Evolutionary conservation across 371 early-diverging fungal species (phyloP), one percentile per base, ranked within the genome.

Genomic region (Mucor irregularis): DNA sequence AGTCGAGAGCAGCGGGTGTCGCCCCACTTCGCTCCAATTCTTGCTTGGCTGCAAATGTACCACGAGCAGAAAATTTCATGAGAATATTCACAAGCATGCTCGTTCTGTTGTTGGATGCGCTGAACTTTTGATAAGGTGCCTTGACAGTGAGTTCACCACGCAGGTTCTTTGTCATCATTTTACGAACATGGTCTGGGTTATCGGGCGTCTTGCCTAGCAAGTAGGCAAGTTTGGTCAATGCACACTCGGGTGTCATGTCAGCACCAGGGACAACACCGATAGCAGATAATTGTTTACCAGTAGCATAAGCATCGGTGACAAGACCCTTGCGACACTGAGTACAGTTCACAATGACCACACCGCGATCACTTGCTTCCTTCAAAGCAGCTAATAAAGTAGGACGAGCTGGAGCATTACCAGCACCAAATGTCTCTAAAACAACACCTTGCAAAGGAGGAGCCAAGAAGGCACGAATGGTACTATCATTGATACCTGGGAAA

Each of bases 211-310:
- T 72, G 19, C 94, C 93, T 1, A 98, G 77, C 29, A 98, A 70
- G 62, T 96, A 98, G 16, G 93, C 89, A 4, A 98, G 85, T 64
- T 98, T 98, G 10, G 97, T 93, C 11, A 97, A 68, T 0, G 98
- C 98, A 61, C 95, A 95, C 76, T 97, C 98, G 6, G 96, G 90
- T 1, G 98, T 97, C 97, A 97, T 95, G 65, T 97, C 98, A n/a
- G 89, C 83, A 14, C 99, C 99, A 1, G 99, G 91, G 5, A 97
- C 90, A 1, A 97, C 94, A 30, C 94, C 92, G 21, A 92, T 83
- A 25, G 80, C 73, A 13, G 86, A 65, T 4, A 98, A 67, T 7
- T 92, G 93, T 39, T 91, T 89, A 8, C 96, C 95, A 0, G 97
- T 95, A 8, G 91, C 95, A 62, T 98, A 98, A 2, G 87, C 64